Evolutionary conservation across 1,284 basidiomycete genomes (phyloP).

Genomic region (Mycosarcoma maydis): DNA sequence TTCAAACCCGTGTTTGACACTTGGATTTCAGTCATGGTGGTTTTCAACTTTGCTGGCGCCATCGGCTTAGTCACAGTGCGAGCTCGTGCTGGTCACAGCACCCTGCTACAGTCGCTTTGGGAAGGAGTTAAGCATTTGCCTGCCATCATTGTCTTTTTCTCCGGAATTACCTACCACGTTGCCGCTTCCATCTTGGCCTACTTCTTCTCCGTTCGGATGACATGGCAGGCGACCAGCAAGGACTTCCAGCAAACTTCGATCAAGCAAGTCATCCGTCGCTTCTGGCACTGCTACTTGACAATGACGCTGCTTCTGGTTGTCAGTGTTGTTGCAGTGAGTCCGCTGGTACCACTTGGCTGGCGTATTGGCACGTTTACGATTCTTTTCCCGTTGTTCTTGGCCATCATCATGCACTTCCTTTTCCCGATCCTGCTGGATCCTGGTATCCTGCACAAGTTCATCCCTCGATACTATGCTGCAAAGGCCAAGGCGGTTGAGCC

Average conservation of each 20-base stretch:
- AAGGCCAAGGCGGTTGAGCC: background rate
- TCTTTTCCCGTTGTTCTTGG: background rate
- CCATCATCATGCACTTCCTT: constrained; percentile 20
- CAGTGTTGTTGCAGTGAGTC: background rate
- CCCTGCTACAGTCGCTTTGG: constrained; percentile 67
- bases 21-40: constrained; percentile 78
- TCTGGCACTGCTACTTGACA: constrained; percentile 70
- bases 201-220: constrained; percentile 83
- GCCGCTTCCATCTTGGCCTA: constrained; percentile 79
- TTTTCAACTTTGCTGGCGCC: constrained; percentile 80
- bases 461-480: background rate
- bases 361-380: constrained; percentile 54
- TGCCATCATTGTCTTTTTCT: constrained; percentile 68
- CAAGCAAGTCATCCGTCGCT: constrained; percentile 75
- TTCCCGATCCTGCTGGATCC: constrained; percentile 47
- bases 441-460: constrained; percentile 17
- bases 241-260: constrained; percentile 17
- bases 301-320: constrained; percentile 73
- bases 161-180: constrained; percentile 67
- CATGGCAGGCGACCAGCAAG: constrained; percentile 71
- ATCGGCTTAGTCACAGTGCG: constrained; percentile 77
- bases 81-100: constrained; percentile 76
- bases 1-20: constrained; percentile 72
- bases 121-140: constrained; percentile 78
- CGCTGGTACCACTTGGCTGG: constrained; percentile 74